Evolutionary conservation across 1,284 basidiomycete species (phyloP), one percentile per base, ranked within the genome.

Genomic region (Pulveroboletus sp.): DNA sequence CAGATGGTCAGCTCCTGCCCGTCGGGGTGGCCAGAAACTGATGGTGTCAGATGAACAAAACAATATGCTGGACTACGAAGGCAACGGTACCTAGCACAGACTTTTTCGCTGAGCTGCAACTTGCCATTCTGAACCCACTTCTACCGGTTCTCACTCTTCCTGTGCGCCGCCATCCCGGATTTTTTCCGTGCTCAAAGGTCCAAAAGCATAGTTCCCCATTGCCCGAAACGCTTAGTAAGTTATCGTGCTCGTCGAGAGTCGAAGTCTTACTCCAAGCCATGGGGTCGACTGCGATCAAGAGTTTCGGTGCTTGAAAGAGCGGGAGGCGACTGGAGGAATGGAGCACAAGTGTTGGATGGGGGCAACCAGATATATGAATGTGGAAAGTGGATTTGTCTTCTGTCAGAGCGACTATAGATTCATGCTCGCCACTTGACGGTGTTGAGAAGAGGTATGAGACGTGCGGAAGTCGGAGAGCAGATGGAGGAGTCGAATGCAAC

Each of bases 71-170:
- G 21, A 42, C 40, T 33, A n/a, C 17, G 46, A 42, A 46, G 52
- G 54, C 24, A 59, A 65, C 60, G 53, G 69, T 63, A 86, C 88
- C 83, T 58, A 94, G 74, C 7, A 86, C 92, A 8, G 93, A 91
- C 73, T 95, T 95, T 74, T 93, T 94, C 19, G 88, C 84, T 16
- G 92, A 93, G 69, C 93, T 95, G 69, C 93, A 95, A 26, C 86
- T 77, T 21, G 88, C 92, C 64, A 82, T 83, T 48, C 75, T 77
- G 52, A 93, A 82, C 3, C 78, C 78, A 41, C 68, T 79, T 57
- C 84, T 79, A 1, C 82, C 83, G 6, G 93, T 95, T 55, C 78
- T 80, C 6, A 95, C 91, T 50, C 75, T 76, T 2, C 93, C 86
- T 0, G 89, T 93, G 60, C 83, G 82, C 59, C 75, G 78, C 89